Evolutionary conservation across 2,329 filamentous ascomycete species (phyloP).

Genomic region (Aspergillus candidus): DNA sequence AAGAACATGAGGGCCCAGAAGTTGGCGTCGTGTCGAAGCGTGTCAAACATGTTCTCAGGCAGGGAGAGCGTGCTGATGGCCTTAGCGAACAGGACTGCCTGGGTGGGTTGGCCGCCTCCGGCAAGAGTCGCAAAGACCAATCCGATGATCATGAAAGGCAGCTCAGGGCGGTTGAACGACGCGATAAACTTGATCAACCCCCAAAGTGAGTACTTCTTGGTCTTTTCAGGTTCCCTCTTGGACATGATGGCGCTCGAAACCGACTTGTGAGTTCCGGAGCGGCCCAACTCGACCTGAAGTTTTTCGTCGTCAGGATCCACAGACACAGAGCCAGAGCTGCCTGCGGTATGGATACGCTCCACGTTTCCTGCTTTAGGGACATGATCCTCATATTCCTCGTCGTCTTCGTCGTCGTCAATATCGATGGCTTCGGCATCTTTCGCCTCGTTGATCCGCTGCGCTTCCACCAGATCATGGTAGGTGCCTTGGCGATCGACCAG

Average conservation of each 20-base stretch:
- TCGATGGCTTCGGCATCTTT: constrained; percentile 32
- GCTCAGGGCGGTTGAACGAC: constrained; percentile 71
- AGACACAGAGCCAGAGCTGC: constrained; percentile 21
- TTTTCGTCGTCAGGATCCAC: constrained; percentile 29
- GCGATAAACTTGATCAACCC: constrained; percentile 72
- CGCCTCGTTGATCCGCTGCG: constrained; percentile 69
- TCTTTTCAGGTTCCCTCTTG: constrained; percentile 45
- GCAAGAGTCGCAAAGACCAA: constrained; percentile 69
- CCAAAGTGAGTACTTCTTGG: constrained; percentile 62
- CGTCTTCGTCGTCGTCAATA: constrained; percentile 18
- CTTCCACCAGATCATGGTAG: constrained; percentile 80
- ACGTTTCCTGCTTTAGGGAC: constrained; percentile 21
- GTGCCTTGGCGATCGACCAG: constrained; percentile 65
- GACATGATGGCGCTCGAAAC: constrained; percentile 66
- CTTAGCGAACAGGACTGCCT: constrained; percentile 82
- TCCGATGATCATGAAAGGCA: constrained; percentile 65
- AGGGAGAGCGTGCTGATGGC: constrained; percentile 67
- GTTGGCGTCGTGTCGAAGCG: constrained; percentile 64
- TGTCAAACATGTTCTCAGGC: constrained; percentile 45
- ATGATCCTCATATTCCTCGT: constrained; percentile 20
- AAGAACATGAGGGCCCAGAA: constrained; percentile 90
- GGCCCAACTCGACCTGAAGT: constrained; percentile 28
- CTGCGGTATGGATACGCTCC: constrained; percentile 28
- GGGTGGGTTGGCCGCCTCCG: constrained; percentile 71
- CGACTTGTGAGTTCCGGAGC: constrained; percentile 48